Conservation (phyloP, 164 flowering plant species). For the Saururus chinensis region DNA sequence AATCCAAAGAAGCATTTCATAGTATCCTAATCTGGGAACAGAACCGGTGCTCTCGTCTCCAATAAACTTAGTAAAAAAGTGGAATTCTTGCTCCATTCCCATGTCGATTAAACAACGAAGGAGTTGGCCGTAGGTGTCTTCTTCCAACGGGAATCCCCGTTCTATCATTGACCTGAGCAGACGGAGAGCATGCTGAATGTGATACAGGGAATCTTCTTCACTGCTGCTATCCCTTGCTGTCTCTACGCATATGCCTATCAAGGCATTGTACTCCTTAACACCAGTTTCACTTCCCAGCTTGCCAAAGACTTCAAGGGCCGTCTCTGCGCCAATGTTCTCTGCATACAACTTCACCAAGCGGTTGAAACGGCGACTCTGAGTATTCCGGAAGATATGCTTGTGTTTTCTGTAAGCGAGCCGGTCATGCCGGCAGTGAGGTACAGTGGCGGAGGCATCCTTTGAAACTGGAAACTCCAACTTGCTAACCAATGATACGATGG, state of each 20-base stretch:
- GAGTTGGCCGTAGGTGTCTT: conserved; percentile 58
- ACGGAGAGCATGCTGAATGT: conserved; percentile 36
- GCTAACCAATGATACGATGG: not conserved
- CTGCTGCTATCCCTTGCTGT: conserved; percentile 38
- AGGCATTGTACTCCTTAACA: conserved; percentile 56
- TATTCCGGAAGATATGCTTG: conserved; percentile 43
- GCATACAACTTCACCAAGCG: conserved; percentile 40
- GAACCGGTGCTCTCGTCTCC: conserved; percentile 30
- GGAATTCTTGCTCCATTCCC: conserved; percentile 59
- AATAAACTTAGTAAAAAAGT: conserved; percentile 32
- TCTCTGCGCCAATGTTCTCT: conserved; percentile 41
- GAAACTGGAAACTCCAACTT: not conserved
- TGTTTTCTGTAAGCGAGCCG: conserved; percentile 28
- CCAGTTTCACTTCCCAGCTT: conserved; percentile 61
- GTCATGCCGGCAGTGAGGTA: no score
- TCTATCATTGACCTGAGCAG: conserved; percentile 47
- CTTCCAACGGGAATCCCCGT: conserved; percentile 53
- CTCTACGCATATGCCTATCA: conserved; percentile 43
- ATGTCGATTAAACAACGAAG: conserved; percentile 53
- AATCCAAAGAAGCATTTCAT: conserved; percentile 78
- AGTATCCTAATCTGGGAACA: conserved; percentile 57
- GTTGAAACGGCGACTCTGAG: conserved; percentile 27
- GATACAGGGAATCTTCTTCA: conserved; percentile 34
- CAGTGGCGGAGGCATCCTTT: not conserved
- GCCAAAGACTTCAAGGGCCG: conserved; percentile 41